Evolutionary conservation across 192 early-diverging fungal species (phyloP).

Genomic region (Podila horticola): DNA sequence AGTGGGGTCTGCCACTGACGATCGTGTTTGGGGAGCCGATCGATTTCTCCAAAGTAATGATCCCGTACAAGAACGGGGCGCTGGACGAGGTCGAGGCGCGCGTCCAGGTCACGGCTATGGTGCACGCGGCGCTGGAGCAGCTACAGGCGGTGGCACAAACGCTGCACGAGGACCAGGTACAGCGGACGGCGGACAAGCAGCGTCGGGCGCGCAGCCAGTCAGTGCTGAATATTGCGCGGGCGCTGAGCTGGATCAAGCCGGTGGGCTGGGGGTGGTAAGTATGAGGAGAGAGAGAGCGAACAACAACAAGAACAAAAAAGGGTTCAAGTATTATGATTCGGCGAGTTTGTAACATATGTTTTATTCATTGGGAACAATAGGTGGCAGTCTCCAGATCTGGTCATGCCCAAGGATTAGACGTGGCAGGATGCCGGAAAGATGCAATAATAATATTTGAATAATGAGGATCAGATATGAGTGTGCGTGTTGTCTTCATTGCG

Average conservation of each 20-base stretch:
- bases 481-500: slow-evolving; percentile 35
- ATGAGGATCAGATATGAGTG: slow-evolving; percentile 49
- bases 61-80: slow-evolving; percentile 61
- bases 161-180: slow-evolving; percentile 26
- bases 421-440: background rate
- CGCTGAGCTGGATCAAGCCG: slow-evolving; percentile 19
- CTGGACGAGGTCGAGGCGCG: slow-evolving; percentile 62
- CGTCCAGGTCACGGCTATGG: slow-evolving; percentile 62
- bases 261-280: slow-evolving; percentile 50
- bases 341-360: background rate
- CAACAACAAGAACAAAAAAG: too few relatives aligned
- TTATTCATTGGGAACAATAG: background rate
- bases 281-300: too few relatives aligned
- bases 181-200: slow-evolving; percentile 6
- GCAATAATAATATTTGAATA: background rate
- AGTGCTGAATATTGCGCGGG: background rate
- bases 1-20: slow-evolving; percentile 63
- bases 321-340: too few relatives aligned
- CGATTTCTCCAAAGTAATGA: slow-evolving; percentile 69
- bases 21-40: slow-evolving; percentile 79
- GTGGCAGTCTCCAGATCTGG: background rate
- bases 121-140: slow-evolving; percentile 57
- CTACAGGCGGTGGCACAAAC: slow-evolving; percentile 29
- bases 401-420: background rate
- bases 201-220: slow-evolving; percentile 22